Evolutionary conservation across 495 filamentous ascomycete genomes (phyloP).

Genomic region (Annulohypoxylon maeteangense): DNA sequence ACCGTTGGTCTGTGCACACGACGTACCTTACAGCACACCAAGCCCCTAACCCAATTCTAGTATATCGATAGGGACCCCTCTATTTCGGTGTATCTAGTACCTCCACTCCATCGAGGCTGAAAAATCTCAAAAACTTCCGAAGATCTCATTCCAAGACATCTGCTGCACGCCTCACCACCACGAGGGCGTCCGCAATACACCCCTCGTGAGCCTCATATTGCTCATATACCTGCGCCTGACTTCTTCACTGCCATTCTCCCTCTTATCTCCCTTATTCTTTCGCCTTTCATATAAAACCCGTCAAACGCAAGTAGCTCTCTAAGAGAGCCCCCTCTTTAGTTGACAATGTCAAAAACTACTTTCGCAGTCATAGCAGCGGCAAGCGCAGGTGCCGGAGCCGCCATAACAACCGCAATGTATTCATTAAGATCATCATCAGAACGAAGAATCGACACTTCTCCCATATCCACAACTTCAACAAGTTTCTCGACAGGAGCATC

Average conservation of each 20-base stretch:
- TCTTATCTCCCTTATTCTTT: constrained; percentile 10
- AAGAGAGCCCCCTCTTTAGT: constrained; percentile 20
- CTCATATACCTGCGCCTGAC: constrained; percentile 44
- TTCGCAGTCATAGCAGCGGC: constrained; percentile 88
- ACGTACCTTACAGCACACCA: constrained; percentile 33
- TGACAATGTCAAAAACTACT: constrained; percentile 85
- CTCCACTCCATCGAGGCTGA: constrained; percentile 37
- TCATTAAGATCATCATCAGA: constrained; percentile 65
- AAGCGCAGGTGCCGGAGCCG: constrained; percentile 88
- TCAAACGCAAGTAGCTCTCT: constrained; percentile 12
- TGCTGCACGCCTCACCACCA: constrained; percentile 45
- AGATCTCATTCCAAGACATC: constrained; percentile 39
- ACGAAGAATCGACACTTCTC: constrained; percentile 57
- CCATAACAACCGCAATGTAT: constrained; percentile 78
- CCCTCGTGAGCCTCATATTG: constrained; percentile 48
- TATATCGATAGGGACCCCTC: constrained; percentile 26
- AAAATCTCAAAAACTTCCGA: constrained; percentile 28
- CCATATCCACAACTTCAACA: constrained; percentile 58
- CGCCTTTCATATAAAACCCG: constrained; percentile 41
- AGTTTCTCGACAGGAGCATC: constrained; percentile 49
- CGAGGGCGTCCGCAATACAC: constrained; percentile 40
- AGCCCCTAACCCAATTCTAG: constrained; percentile 10
- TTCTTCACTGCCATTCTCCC: constrained; percentile 19
- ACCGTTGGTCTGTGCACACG: constrained; percentile 20
- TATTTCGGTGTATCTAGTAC: not conserved